These are phyloP conservation scores for Didymella pinodella DNA, from an alignment of 2,329 filamentous ascomycete genomes.

Conservation along the genomic window DNA sequence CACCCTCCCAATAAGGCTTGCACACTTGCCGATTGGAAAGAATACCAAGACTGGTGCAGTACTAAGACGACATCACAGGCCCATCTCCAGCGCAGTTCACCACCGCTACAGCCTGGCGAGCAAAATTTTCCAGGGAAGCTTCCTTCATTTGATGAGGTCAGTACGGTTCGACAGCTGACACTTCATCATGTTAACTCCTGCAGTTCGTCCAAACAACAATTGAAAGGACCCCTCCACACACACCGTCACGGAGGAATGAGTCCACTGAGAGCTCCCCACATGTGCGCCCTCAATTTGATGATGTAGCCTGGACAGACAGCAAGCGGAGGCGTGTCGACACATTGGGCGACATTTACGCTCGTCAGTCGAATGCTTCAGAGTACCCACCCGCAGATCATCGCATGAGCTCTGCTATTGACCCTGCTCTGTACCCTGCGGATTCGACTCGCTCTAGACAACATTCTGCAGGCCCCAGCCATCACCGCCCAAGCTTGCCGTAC, in stretches of 20 bases:
- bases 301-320: conserved; percentile 37
- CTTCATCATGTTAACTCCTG: conserved; percentile 14
- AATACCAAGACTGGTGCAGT: conserved; percentile 3
- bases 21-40: background rate
- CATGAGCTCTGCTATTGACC: conserved; percentile 35
- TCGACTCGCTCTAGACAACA: conserved; percentile 17
- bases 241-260: conserved; percentile 39
- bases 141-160: conserved; percentile 45
- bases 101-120: conserved; percentile 46
- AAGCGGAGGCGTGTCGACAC: conserved; percentile 43
- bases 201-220: conserved; percentile 40
- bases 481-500: conserved; percentile 43
- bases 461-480: conserved; percentile 26
- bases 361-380: conserved; percentile 27
- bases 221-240: conserved; percentile 46
- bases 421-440: conserved; percentile 25
- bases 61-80: conserved; percentile 32
- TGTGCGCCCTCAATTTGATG: conserved; percentile 39
- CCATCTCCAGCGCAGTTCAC: conserved; percentile 41
- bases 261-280: conserved; percentile 42
- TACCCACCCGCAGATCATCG: conserved; percentile 28
- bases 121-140: conserved; percentile 36
- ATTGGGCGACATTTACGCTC: conserved; percentile 33
- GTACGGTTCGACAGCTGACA: background rate
- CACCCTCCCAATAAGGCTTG: background rate